Evolutionary conservation across 108 stramenopile species (phyloP).

Genomic region (Conticribra guillardii): DNA sequence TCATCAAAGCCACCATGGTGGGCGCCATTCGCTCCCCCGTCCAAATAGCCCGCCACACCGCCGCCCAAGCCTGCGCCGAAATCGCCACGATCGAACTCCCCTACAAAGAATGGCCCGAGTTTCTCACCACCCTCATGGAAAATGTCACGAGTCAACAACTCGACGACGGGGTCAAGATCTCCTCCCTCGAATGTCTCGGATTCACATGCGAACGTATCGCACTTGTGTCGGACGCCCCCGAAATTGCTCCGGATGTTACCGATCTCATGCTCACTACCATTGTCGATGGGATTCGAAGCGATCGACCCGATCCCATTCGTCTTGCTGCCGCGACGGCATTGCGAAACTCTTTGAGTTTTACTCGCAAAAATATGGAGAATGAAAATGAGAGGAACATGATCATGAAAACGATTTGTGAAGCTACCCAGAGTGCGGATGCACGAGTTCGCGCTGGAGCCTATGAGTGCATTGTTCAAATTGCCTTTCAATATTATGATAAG

Average conservation of each 20-base stretch:
- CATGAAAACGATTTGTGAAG: conserved; percentile 94
- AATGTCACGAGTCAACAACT: conserved; percentile 61
- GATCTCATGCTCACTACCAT: conserved; percentile 96
- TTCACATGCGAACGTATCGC: conserved; percentile 92
- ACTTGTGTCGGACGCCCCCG: conserved; percentile 48
- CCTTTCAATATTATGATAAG: conserved; percentile 92
- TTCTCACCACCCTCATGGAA: conserved; percentile 77
- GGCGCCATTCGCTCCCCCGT: conserved; percentile 63
- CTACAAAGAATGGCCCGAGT: conserved; percentile 85
- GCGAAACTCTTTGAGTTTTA: conserved; percentile 91
- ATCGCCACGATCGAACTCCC: conserved; percentile 88
- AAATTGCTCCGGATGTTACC: conserved; percentile 79
- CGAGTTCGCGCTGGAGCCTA: conserved; percentile 84
- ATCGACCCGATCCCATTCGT: conserved; percentile 82
- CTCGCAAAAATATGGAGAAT: conserved; percentile 90
- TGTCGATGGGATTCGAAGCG: conserved; percentile 92
- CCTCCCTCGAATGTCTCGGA: conserved; percentile 93
- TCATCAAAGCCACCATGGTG: conserved; percentile 69
- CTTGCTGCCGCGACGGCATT: conserved; percentile 89
- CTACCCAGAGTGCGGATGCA: conserved; percentile 79
- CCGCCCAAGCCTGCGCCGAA: conserved; percentile 85
- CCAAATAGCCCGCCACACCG: conserved; percentile 67
- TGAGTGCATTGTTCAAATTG: conserved; percentile 90
- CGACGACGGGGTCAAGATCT: conserved; percentile 77
- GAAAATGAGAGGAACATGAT: conserved; percentile 92